Evolutionary conservation across 2,329 filamentous ascomycete species (phyloP).

Genomic region (Hymenotorrendiella dingleyae): DNA sequence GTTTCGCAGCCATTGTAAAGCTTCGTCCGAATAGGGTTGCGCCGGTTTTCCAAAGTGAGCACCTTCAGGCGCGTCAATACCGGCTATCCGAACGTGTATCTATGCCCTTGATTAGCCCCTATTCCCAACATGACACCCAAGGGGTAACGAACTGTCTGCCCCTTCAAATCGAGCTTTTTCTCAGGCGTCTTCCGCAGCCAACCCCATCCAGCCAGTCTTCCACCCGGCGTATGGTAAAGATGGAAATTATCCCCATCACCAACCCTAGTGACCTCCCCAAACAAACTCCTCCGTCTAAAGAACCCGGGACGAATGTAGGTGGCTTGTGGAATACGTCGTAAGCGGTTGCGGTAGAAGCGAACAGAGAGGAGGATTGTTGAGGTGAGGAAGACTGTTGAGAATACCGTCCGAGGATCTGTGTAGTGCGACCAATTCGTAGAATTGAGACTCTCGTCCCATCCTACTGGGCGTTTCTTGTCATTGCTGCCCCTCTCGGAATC

Average conservation of each 20-base stretch:
- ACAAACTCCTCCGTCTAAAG: conserved; percentile 70
- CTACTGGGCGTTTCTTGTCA: conserved; percentile 32
- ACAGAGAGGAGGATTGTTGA: conserved; percentile 47
- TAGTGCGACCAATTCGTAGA: conserved; percentile 48
- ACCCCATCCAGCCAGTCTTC: conserved; percentile 82
- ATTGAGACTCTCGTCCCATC: conserved; percentile 40
- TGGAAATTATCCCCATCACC: conserved; percentile 97
- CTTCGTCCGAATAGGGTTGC: conserved; percentile 79
- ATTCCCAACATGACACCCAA: not conserved
- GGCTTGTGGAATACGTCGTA: conserved; percentile 78
- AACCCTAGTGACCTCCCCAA: conserved; percentile 85
- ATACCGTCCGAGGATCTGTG: conserved; percentile 47
- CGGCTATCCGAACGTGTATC: conserved; percentile 85
- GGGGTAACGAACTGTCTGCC: conserved; percentile 62
- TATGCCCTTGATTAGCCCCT: conserved; percentile 35
- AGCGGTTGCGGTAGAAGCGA: conserved; percentile 65
- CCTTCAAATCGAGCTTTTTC: conserved; percentile 62
- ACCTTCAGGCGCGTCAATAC: conserved; percentile 86
- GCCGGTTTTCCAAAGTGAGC: conserved; percentile 86
- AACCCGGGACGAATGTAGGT: conserved; percentile 67
- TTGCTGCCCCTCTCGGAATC: conserved; percentile 21
- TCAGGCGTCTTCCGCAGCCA: conserved; percentile 70
- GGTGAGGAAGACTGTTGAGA: conserved; percentile 49
- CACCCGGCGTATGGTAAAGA: conserved; percentile 91
- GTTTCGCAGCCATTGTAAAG: conserved; percentile 69